Evolutionary conservation across 345 rosid species (phyloP), one percentile per base, ranked within the genome.

Genomic region (Citrus trifoliata): DNA sequence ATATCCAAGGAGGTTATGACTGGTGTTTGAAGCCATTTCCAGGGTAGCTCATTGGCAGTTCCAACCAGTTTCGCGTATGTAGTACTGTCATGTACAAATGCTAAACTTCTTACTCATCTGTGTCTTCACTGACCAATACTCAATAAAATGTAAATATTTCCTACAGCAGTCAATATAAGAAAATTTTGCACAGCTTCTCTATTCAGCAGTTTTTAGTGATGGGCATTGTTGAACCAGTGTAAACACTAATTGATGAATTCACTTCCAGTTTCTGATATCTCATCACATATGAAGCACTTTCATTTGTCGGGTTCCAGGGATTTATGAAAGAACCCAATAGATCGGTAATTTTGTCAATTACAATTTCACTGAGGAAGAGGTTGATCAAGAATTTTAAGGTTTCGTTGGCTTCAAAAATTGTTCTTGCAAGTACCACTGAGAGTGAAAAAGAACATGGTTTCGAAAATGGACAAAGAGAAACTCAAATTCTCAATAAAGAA

Each of bases 1-100:
- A 76, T 78, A 14, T 73, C 77, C 10, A 87, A 86, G 81, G 92
- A 92, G 86, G 83, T 90, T 25, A 85, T 88, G 88, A 88, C 91
- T 27, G 81, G 92, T 32, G 88, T 81, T 42, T 92, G 77, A 88
- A 81, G 56, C 63, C 48, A 76, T 51, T 51, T 38, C 27, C 35
- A 21, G 51, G 75, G 48, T 74, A 63, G 32, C 18, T 77, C 67
- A 61, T 65, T n/a, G 32, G 53, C 7, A 53, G 21, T 53, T 18
- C 22, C 7, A 16, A 2, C 22, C 21, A 18, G 58, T 19, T 53
- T 53, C 18, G 58, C 1, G 1, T 53, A 18, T 12, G 5, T 53
- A 53, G 7, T 53, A 18, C 22, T 18, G 7, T 22, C 38, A 70
- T 42, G 80, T 16, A 75, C 63, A 73, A 51, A 30, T 76, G 51